These are phyloP conservation scores for Cordyceps tenuipes DNA, from an alignment of 2,329 filamentous ascomycete species.

Conservation along the genomic window DNA sequence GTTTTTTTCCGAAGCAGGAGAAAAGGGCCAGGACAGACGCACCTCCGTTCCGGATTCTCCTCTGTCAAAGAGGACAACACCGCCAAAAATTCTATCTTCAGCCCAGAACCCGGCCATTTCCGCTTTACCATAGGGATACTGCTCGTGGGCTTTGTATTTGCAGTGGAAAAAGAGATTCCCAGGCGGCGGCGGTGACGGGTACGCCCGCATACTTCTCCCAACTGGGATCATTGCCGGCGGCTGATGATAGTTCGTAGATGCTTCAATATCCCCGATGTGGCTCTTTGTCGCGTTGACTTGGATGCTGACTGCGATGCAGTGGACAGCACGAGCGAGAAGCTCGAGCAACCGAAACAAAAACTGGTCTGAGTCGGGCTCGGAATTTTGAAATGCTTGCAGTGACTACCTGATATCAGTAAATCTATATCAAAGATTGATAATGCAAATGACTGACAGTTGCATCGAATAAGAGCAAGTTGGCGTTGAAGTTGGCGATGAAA, in stretches of 20 bases:
- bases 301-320: slow-evolving; percentile 3
- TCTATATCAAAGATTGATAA: neutral
- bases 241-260: neutral
- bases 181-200: neutral
- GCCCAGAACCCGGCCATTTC: slow-evolving; percentile 21
- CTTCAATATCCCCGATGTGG: neutral
- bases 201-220: neutral
- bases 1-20: too few species aligned
- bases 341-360: neutral
- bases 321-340: neutral
- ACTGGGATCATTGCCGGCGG: neutral
- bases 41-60: slow-evolving; percentile 3
- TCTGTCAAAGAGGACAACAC: slow-evolving; percentile 23
- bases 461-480: too few species aligned
- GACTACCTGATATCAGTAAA: neutral
- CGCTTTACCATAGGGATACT: slow-evolving; percentile 18
- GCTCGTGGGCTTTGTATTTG: slow-evolving; percentile 16
- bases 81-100: slow-evolving; percentile 21
- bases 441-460: neutral
- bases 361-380: neutral
- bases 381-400: neutral
- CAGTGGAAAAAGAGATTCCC: neutral
- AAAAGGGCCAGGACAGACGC: neutral
- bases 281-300: neutral
- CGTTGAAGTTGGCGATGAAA: too few species aligned